Evolutionary conservation across 805 yeast species (phyloP).

Genomic region (Cyberlindnera euphorbiiphila): DNA sequence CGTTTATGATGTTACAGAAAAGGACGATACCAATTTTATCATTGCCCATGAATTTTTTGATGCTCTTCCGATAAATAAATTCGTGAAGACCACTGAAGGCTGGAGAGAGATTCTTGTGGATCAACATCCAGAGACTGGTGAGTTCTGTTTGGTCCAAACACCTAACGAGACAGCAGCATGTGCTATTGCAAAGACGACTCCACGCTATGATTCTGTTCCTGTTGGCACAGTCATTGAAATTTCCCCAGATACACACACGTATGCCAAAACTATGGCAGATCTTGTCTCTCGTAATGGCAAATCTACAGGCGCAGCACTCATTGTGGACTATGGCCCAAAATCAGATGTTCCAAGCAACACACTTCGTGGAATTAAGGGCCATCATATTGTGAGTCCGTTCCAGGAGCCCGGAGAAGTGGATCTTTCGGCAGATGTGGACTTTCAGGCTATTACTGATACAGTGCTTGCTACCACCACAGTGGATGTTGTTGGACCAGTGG

Average conservation of each 20-base stretch:
- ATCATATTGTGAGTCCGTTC: slow-evolving; percentile 72
- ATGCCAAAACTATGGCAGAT: slow-evolving; percentile 49
- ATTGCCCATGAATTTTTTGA: slow-evolving; percentile 87
- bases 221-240: slow-evolving; percentile 62
- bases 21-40: slow-evolving; percentile 48
- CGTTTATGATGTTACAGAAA: slow-evolving; percentile 22
- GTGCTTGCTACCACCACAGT: slow-evolving; percentile 24
- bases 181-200: slow-evolving; percentile 45
- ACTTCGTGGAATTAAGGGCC: slow-evolving; percentile 68
- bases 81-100: slow-evolving; percentile 56
- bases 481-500: slow-evolving; percentile 51
- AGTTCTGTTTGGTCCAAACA: slow-evolving; percentile 54
- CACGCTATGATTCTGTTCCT: slow-evolving; percentile 51
- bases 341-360: slow-evolving; percentile 64
- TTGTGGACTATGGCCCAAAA: slow-evolving; percentile 75
- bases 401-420: slow-evolving; percentile 76
- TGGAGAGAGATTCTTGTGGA: slow-evolving; percentile 82
- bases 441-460: slow-evolving; percentile 46
- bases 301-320: slow-evolving; percentile 57
- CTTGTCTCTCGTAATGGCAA: slow-evolving; percentile 34
- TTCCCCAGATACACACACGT: slow-evolving; percentile 67
- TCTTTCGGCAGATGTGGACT: slow-evolving; percentile 81
- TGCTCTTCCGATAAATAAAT: slow-evolving; percentile 76
- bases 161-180: slow-evolving; percentile 63
- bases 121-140: slow-evolving; percentile 26